These are phyloP conservation scores for Ogataea paradorogensis DNA, from an alignment of 805 yeast genomes.

Conservation along the genomic window DNA sequence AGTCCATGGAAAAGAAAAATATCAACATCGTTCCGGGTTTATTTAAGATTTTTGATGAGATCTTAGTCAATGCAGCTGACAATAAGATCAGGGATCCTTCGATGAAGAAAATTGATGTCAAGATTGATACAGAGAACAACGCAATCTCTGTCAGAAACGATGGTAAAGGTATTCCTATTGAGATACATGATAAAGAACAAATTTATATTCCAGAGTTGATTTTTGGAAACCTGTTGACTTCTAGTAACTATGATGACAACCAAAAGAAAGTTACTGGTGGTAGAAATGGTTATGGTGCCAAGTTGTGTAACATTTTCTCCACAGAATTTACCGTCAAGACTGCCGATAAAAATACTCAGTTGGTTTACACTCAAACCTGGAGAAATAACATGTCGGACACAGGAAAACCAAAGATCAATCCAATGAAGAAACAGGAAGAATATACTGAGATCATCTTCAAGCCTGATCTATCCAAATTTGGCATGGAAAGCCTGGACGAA, in stretches of 20 bases:
- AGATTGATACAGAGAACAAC: slow-evolving; percentile 71
- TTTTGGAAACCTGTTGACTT: slow-evolving; percentile 91
- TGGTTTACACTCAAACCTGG: slow-evolving; percentile 81
- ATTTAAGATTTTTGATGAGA: slow-evolving; percentile 95
- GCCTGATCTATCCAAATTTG: slow-evolving; percentile 83
- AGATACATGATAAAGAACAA: slow-evolving; percentile 85
- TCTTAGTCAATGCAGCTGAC: slow-evolving; percentile 97
- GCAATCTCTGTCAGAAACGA: slow-evolving; percentile 82
- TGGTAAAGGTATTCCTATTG: slow-evolving; percentile 94
- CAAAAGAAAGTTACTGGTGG: slow-evolving; percentile 98
- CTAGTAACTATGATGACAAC: slow-evolving; percentile 93
- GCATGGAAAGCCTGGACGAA: slow-evolving; percentile 79
- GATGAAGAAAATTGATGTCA: slow-evolving; percentile 86
- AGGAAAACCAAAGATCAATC: slow-evolving; percentile 69
- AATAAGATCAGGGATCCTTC: slow-evolving; percentile 91
- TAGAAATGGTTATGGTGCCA: slow-evolving; percentile 97
- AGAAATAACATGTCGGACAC: slow-evolving; percentile 77
- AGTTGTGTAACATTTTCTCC: slow-evolving; percentile 92
- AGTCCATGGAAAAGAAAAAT: slow-evolving; percentile 52
- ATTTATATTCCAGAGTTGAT: slow-evolving; percentile 95
- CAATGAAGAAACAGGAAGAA: slow-evolving; percentile 59
- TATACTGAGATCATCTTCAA: slow-evolving; percentile 84
- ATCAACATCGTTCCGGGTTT: slow-evolving; percentile 93
- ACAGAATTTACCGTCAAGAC: slow-evolving; percentile 85
- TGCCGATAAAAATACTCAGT: slow-evolving; percentile 65